A percentile compares a stretch with the other conserved stretches of the same genome.
Evolutionary conservation across 202 grass and related monocot species (phyloP).

Genomic region (Alloteropsis angusta): DNA sequence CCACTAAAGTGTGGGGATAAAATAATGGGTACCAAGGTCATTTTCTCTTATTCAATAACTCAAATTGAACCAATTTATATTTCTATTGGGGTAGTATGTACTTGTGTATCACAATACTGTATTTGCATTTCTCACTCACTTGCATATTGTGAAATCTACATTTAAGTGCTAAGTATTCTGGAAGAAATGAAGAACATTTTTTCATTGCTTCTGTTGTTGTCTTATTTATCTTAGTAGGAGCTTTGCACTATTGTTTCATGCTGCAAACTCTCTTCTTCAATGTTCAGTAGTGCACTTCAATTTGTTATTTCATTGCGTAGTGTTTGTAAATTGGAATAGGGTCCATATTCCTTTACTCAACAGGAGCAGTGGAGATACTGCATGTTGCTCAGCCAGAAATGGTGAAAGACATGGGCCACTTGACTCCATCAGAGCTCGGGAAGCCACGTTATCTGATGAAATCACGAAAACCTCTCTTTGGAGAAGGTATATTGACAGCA

Average conservation of each 20-base stretch:
- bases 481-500: constrained; percentile 33
- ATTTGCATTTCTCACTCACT: not conserved
- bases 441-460: constrained; percentile 46
- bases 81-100: too few relatives aligned
- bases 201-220: not conserved
- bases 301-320: not conserved
- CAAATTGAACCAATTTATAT: not conserved
- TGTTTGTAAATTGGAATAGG: constrained; percentile 1
- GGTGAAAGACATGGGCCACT: constrained; percentile 39
- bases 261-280: not conserved
- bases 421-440: constrained; percentile 35
- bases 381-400: constrained; percentile 40
- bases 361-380: constrained; percentile 26
- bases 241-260: not conserved
- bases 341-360: not conserved
- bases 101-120: not conserved
- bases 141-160: not conserved
- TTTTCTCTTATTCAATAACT: not conserved
- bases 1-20: not conserved
- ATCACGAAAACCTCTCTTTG: constrained; percentile 36
- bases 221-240: not conserved
- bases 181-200: too few relatives aligned
- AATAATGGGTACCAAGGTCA: not conserved
- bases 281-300: not conserved
- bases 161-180: not conserved